Percentiles rank a stretch among this genome's conserved stretches.
Conservation (phyloP, 495 filamentous ascomycete genomes). For the Neurospora sp. region DNA sequence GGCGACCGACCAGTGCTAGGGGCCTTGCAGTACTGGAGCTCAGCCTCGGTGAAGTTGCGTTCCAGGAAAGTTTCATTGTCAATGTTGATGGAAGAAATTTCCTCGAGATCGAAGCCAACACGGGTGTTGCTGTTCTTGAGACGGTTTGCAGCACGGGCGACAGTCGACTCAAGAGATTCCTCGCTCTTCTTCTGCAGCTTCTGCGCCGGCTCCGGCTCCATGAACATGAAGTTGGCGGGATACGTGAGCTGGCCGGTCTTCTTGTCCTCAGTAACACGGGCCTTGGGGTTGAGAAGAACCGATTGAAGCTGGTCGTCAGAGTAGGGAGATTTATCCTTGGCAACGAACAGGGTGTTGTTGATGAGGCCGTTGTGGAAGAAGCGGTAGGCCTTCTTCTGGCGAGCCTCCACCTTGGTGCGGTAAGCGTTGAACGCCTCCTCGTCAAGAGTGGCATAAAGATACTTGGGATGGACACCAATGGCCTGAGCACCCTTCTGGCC, state of each 20-base stretch:
- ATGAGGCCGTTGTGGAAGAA: slow-evolving; percentile 97
- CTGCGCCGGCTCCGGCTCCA: slow-evolving; percentile 12
- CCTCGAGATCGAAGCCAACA: slow-evolving; percentile 87
- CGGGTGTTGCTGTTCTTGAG: slow-evolving; percentile 62
- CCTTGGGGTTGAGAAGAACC: slow-evolving; percentile 91
- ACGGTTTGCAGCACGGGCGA: slow-evolving; percentile 44
- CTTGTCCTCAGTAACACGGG: slow-evolving; percentile 74
- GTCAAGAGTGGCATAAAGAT: slow-evolving; percentile 91
- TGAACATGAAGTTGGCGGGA: slow-evolving; percentile 56
- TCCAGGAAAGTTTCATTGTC: slow-evolving; percentile 90
- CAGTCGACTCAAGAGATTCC: slow-evolving; percentile 61
- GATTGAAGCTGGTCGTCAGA: slow-evolving; percentile 71
- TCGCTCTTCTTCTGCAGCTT: slow-evolving; percentile 43
- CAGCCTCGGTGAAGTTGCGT: slow-evolving; percentile 79
- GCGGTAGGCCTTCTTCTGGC: slow-evolving; percentile 96
- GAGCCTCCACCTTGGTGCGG: slow-evolving; percentile 73
- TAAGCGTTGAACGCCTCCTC: slow-evolving; percentile 72
- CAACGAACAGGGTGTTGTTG: slow-evolving; percentile 93
- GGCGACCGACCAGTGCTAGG: slow-evolving; percentile 48
- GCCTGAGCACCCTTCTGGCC: slow-evolving; percentile 97
- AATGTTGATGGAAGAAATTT: slow-evolving; percentile 73
- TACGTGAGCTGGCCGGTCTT: slow-evolving; percentile 71
- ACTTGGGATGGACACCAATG: slow-evolving; percentile 92
- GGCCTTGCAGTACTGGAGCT: slow-evolving; percentile 76
- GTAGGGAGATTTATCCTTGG: slow-evolving; percentile 86